Base-by-base conservation (phyloP, 2,329 filamentous ascomycete genomes). In the Thyridium curvatum region DNA sequence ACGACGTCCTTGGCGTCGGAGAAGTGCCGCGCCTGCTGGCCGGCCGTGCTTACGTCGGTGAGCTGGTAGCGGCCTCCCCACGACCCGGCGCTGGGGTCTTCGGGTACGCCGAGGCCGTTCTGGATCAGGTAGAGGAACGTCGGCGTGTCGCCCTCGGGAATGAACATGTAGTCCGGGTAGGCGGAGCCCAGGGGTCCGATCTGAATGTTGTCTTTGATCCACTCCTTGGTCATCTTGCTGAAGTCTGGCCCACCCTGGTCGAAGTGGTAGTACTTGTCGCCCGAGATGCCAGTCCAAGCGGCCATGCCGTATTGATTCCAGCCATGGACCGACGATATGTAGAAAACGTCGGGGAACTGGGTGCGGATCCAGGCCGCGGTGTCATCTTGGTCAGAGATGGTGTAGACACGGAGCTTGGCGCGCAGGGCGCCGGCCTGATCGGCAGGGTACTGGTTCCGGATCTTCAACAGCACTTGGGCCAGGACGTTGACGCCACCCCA, bases 301-400 rank as follows among this genome's bases (percentile, higher is more conserved):
- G 71, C 69, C 18, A 66, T 43, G 4, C 60, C 62, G 39, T 74
- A 76, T 29, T 65, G 59, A 43, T 69, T 68, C 60, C 66, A 74
- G 15, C 63, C 66, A 42, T 74, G 71, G 4, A 72, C 50, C 1
- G 64, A 69, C 6, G 58, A 58, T 38, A 75, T 71, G 45, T 71
- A 74, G 47, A 68, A 66, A 4, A 74, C 50, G 13, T 66, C 60
- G 0, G 72, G 67, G 38, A 65, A 74, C n/a, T 62, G 62, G 30
- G 58, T 53, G n/a, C 71, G 65, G 30, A 76, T 68, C 70, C 69
- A 74, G 3, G 61, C 52, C 1, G 68, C 69, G 0, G 68, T 64
- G 38, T 76, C 64, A 36, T 75, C 71, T 45, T 74, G 71, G 41
- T 74, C 71, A n/a, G 68, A 72, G 37, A 74, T 71, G 18, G 70